These are phyloP conservation scores for Albatrellus sp. DNA, from an alignment of 1,284 basidiomycete species.

Conservation along the genomic window DNA sequence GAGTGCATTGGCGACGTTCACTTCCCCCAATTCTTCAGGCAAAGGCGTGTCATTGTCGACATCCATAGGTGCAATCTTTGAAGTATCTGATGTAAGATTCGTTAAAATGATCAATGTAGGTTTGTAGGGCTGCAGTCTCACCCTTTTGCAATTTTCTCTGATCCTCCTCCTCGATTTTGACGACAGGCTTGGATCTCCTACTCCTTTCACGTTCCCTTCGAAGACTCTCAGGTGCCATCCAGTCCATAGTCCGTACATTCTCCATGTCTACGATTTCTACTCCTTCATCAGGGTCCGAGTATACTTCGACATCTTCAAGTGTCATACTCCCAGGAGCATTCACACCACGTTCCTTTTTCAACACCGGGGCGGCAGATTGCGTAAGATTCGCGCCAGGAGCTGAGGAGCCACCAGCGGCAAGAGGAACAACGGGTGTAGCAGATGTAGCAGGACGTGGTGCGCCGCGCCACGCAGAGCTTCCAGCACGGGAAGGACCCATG, in stretches of 20 bases:
- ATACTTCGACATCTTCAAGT: slow-evolving; percentile 43
- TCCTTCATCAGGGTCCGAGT: slow-evolving; percentile 83
- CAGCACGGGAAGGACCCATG: slow-evolving; percentile 63
- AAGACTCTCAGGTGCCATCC: slow-evolving; percentile 79
- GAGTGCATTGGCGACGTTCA: slow-evolving; percentile 60
- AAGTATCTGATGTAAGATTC: slow-evolving; percentile 4
- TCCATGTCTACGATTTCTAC: slow-evolving; percentile 86
- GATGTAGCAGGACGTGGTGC: slow-evolving; percentile 28
- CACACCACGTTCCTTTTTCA: slow-evolving; percentile 19
- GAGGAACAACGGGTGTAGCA: slow-evolving; percentile 31
- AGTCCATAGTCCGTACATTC: slow-evolving; percentile 69
- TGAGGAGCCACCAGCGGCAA: slow-evolving; percentile 22
- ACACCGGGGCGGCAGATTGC: slow-evolving; percentile 26
- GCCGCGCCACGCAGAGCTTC: slow-evolving; percentile 36
- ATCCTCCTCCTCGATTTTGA: slow-evolving; percentile 36
- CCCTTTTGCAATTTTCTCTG: slow-evolving; percentile 15
- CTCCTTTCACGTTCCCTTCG: slow-evolving; percentile 37
- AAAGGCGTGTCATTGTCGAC: slow-evolving; percentile 18
- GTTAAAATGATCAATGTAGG: background rate
- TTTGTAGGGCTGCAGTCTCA: slow-evolving; percentile 17
- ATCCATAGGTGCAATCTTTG: slow-evolving; percentile 17
- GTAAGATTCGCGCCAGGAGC: slow-evolving; percentile 37
- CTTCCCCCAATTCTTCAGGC: slow-evolving; percentile 23
- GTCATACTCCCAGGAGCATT: slow-evolving; percentile 7
- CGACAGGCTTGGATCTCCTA: slow-evolving; percentile 28